phyloP scores from a whole-genome alignment of 352 stramenopile genomes.

The Phytopythium vexans region DNA sequence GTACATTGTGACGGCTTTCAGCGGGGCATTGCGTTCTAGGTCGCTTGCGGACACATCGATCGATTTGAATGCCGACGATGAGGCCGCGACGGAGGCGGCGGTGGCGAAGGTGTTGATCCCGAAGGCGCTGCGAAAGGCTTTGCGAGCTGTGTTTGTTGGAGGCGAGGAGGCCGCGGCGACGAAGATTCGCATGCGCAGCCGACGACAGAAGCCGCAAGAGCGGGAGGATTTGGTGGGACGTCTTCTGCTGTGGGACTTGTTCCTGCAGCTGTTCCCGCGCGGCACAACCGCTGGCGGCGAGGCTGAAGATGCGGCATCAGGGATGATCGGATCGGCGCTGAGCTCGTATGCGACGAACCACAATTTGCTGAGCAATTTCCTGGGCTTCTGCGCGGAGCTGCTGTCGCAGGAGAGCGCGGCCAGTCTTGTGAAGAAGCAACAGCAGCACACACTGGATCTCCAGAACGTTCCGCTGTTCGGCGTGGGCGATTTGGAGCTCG shows the following conservation, averaged over 20 bases:
- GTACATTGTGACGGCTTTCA: conserved; percentile 59
- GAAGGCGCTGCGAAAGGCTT: conserved; percentile 50
- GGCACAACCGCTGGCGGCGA: conserved; percentile 11
- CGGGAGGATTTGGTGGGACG: conserved; percentile 49
- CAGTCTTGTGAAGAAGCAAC: conserved; percentile 3
- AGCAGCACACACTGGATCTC: conserved; percentile 20
- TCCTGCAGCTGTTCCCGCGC: conserved; percentile 73
- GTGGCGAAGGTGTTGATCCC: conserved; percentile 65
- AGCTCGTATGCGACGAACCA: conserved; percentile 63
- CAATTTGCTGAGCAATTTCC: conserved; percentile 57
- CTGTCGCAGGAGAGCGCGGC: conserved; percentile 47
- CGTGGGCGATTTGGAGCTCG: conserved; percentile 32
- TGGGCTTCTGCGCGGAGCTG: conserved; percentile 60
- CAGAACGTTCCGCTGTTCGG: conserved; percentile 49
- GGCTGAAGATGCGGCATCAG: conserved; percentile 8
- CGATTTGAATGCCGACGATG: conserved; percentile 79
- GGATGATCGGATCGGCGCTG: conserved; percentile 65
- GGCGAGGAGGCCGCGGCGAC: conserved; percentile 13
- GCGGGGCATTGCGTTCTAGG: conserved; percentile 34
- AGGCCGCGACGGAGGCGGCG: conserved; percentile 64
- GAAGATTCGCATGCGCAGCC: conserved; percentile 37
- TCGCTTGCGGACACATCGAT: conserved; percentile 43
- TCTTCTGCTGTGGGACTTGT: conserved; percentile 80
- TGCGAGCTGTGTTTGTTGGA: conserved; percentile 48
- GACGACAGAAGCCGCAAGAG: conserved; percentile 50